These are phyloP conservation scores for Globisporangium iwayamae DNA, from an alignment of 352 stramenopile species.

Conservation along the genomic window DNA sequence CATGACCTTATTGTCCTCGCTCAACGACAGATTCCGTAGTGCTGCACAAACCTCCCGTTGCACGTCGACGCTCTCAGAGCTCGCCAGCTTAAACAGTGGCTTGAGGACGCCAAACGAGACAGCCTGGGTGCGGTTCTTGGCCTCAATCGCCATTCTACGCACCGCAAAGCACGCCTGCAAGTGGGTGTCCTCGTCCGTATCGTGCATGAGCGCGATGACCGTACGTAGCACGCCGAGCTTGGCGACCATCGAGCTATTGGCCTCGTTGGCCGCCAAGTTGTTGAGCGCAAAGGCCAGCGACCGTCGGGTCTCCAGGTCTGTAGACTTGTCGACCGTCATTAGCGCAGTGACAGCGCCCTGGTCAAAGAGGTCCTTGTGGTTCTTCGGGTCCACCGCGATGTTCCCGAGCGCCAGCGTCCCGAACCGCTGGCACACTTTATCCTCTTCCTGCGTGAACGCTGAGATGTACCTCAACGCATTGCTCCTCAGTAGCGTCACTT, in stretches of 20 bases:
- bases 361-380: conserved; percentile 93
- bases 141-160: conserved; percentile 88
- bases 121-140: conserved; percentile 90
- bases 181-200: conserved; percentile 91
- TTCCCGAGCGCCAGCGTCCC: conserved; percentile 91
- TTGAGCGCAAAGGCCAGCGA: conserved; percentile 94
- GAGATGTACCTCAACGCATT: conserved; percentile 88
- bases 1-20: conserved; percentile 91
- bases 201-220: conserved; percentile 82
- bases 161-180: conserved; percentile 92
- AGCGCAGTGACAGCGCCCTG: conserved; percentile 87
- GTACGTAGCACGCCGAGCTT: conserved; percentile 86
- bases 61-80: conserved; percentile 89
- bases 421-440: conserved; percentile 86
- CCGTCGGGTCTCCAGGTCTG: conserved; percentile 89
- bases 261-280: conserved; percentile 90
- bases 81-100: conserved; percentile 85
- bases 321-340: conserved; percentile 80
- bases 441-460: conserved; percentile 75
- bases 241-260: conserved; percentile 83
- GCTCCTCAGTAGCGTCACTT: conserved; percentile 82
- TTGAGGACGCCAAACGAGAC: conserved; percentile 91
- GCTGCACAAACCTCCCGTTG: conserved; percentile 91
- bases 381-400: conserved; percentile 80
- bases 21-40: conserved; percentile 90